Evolutionary conservation across 768 basidiomycete genomes (phyloP).

Genomic region (Suillus discolor): DNA sequence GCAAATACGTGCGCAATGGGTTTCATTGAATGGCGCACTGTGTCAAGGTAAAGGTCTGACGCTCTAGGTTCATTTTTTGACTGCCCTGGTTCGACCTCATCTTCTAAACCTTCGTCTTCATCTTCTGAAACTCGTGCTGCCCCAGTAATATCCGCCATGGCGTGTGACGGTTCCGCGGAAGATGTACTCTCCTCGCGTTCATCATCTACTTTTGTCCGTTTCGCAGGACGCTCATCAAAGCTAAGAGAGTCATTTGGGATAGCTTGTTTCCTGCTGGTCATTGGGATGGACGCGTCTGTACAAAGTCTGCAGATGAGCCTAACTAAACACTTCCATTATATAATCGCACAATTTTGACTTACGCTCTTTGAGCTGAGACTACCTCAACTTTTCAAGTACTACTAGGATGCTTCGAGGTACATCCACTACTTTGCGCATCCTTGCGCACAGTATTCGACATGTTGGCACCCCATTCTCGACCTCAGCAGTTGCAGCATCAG

Average conservation of each 20-base stretch:
- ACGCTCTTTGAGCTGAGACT: neutral
- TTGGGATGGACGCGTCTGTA: conserved; percentile 3
- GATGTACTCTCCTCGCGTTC: conserved; percentile 1
- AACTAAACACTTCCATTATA: conserved; percentile 9
- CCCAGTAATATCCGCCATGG: conserved; percentile 6
- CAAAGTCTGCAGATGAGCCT: neutral
- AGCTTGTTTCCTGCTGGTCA: conserved; percentile 6
- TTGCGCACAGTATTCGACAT: conserved; percentile 26
- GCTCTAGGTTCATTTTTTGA: conserved; percentile 40
- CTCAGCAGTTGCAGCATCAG: conserved; percentile 28
- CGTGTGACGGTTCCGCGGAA: conserved; percentile 18
- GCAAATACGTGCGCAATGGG: conserved; percentile 9
- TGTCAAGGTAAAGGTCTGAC: conserved; percentile 94
- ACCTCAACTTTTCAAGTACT: neutral
- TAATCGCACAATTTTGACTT: conserved; percentile 17
- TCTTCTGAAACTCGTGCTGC: conserved; percentile 22
- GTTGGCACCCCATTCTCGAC: conserved; percentile 33
- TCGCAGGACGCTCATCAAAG: conserved; percentile 29
- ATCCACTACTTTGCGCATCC: conserved; percentile 26
- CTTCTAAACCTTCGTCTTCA: conserved; percentile 28
- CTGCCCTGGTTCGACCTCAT: conserved; percentile 27
- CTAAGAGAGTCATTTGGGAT: neutral
- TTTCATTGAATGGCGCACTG: conserved; percentile 52
- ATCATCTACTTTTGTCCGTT: conserved; percentile 30
- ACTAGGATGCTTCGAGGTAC: conserved; percentile 26